Percentiles rank a stretch among this genome's conserved stretches.
phyloP scores from a whole-genome alignment of 352 stramenopile genomes.

The Phytophthora uliginosa region DNA sequence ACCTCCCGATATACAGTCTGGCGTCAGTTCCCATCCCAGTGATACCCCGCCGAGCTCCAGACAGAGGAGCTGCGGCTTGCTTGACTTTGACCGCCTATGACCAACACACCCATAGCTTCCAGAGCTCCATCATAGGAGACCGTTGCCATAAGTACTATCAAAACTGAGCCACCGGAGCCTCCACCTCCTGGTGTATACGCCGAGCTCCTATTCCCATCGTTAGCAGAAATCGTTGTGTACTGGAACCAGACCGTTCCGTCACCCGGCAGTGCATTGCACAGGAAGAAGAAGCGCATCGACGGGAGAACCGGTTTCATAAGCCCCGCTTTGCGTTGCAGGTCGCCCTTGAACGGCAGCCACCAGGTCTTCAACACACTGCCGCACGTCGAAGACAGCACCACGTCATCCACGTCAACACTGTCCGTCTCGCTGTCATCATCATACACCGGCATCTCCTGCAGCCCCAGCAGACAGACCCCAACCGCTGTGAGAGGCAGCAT shows the following conservation, averaged over 20 bases:
- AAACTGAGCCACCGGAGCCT: too few species aligned
- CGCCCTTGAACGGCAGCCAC: conserved; percentile 59
- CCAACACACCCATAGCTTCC: too few species aligned
- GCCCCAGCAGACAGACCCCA: conserved; percentile 53
- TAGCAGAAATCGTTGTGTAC: too few species aligned
- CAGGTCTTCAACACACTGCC: conserved; percentile 27
- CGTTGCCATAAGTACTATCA: too few species aligned
- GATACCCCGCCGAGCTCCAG: too few species aligned
- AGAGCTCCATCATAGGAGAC: too few species aligned
- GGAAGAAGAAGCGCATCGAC: conserved; percentile 86
- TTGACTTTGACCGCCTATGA: too few species aligned
- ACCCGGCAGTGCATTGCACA: conserved; percentile 74
- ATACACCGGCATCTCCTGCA: conserved; percentile 52
- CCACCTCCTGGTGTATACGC: too few species aligned
- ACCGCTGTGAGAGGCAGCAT: conserved; percentile 64
- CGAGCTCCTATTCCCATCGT: too few species aligned
- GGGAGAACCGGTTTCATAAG: conserved; percentile 69
- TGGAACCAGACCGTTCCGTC: conserved; percentile 86
- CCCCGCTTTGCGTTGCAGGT: conserved; percentile 53
- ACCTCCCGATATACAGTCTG: too few species aligned
- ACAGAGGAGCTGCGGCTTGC: too few species aligned
- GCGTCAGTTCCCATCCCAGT: too few species aligned
- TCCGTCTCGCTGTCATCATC: conserved; percentile 8
- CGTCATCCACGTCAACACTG: not conserved
- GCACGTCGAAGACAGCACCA: conserved; percentile 16